Percentiles rank a stretch among this genome's conserved stretches.
These are phyloP conservation scores for Coniferiporia weirii DNA, from an alignment of 1,284 basidiomycete species.

Conservation along the genomic window DNA sequence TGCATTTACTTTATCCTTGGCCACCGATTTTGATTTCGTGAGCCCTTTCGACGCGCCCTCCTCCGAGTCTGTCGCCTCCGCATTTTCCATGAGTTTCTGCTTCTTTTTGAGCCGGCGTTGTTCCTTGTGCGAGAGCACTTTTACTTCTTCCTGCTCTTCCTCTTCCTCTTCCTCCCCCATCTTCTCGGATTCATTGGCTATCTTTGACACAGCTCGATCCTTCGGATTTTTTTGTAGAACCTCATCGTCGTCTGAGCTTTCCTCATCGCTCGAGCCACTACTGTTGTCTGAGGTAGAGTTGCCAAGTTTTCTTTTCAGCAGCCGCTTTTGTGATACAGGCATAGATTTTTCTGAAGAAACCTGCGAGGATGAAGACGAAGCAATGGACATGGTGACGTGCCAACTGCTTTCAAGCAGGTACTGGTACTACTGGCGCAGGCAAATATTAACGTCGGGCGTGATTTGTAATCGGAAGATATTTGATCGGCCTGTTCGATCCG, in stretches of 20 bases:
- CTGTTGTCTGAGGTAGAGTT: not conserved
- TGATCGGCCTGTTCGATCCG: no score
- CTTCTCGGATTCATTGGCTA: not conserved
- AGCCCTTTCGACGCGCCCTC: not conserved
- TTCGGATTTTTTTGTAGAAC: not conserved
- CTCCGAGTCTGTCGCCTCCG: not conserved
- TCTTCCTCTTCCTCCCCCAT: not conserved
- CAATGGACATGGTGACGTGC: not conserved
- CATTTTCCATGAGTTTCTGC: constrained; percentile 10
- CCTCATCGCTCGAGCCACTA: not conserved
- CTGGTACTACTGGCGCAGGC: no score
- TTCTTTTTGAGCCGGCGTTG: constrained; percentile 28
- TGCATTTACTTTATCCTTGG: not conserved
- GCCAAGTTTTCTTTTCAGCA: not conserved
- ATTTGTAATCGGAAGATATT: no score
- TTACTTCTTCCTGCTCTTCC: constrained; percentile 30
- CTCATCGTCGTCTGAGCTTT: not conserved
- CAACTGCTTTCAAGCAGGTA: no score
- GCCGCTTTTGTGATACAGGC: not conserved
- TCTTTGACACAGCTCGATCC: not conserved
- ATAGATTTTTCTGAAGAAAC: not conserved
- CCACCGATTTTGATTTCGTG: no score
- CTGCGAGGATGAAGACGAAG: not conserved
- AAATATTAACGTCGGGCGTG: no score
- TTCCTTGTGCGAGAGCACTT: constrained; percentile 69